Evolutionary conservation across 257 asterid species (phyloP).

Genomic region (Leptodermis oblonga): DNA sequence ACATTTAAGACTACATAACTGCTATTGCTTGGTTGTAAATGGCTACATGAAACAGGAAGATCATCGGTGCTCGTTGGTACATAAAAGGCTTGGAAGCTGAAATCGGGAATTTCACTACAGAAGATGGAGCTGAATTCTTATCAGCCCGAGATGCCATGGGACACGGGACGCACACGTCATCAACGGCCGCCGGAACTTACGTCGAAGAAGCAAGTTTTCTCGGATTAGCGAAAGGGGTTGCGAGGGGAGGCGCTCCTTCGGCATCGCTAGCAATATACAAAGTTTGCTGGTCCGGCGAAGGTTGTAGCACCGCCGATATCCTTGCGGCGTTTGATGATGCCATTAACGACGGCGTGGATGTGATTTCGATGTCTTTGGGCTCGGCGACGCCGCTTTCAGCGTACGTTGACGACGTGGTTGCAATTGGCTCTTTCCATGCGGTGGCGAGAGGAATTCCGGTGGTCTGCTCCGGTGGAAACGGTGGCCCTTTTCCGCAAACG

Average conservation of each 20-base stretch:
- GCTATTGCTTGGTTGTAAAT: constrained; percentile 1
- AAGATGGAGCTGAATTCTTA: constrained; percentile 26
- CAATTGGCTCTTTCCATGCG: constrained; percentile 34
- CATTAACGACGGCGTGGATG: constrained; percentile 1
- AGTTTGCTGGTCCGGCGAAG: constrained; percentile 37
- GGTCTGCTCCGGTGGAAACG: constrained; percentile 39
- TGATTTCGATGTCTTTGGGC: constrained; percentile 27
- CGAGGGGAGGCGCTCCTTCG: constrained; percentile 39
- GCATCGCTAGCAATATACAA: constrained; percentile 37
- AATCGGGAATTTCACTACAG: constrained; percentile 20
- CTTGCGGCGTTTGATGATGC: constrained; percentile 33
- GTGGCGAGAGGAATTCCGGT: constrained; percentile 33
- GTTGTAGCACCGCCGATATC: constrained; percentile 35
- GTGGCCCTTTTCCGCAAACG: constrained; percentile 30
- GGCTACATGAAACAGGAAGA: constrained; percentile 23
- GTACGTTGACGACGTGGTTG: constrained; percentile 23
- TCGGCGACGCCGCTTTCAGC: constrained; percentile 21
- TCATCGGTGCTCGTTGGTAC: constrained; percentile 42
- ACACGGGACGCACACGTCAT: constrained; percentile 44
- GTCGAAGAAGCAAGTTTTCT: constrained; percentile 21
- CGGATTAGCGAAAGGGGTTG: constrained; percentile 30
- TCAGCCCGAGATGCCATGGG: constrained; percentile 42
- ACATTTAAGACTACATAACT: no score
- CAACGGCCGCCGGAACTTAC: constrained; percentile 27
- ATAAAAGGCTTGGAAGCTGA: constrained; percentile 34